Conservation (phyloP, 495 filamentous ascomycete genomes). For the Podospora appendiculata region DNA sequence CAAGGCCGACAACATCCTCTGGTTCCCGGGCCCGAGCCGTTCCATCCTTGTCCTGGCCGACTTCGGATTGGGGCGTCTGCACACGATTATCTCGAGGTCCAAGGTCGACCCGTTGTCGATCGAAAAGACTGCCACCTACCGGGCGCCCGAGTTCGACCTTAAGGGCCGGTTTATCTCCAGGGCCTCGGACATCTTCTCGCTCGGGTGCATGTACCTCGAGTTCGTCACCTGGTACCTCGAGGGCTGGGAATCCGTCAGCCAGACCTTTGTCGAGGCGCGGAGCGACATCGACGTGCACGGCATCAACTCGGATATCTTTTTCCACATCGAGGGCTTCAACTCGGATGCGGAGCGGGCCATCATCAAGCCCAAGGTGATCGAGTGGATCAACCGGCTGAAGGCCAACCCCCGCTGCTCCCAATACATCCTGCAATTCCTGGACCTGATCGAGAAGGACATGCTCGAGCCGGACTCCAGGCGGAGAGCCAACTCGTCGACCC, state of each 20-base stretch:
- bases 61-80: background rate
- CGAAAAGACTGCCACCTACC: conserved; percentile 2
- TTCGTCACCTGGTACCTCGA: conserved; percentile 3
- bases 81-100: background rate
- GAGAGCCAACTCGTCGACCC: background rate
- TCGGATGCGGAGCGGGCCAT: background rate
- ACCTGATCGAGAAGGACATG: background rate
- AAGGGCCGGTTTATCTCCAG: background rate
- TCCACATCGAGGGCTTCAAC: background rate
- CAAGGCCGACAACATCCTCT: conserved; percentile 1
- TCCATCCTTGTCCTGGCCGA: background rate
- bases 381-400: background rate
- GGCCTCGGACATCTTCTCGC: conserved; percentile 1
- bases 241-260: background rate
- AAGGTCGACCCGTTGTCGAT: background rate
- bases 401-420: background rate
- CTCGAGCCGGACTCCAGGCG: background rate
- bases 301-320: conserved; percentile 2
- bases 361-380: background rate
- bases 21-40: background rate
- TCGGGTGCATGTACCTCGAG: conserved; percentile 5
- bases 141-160: conserved; percentile 6
- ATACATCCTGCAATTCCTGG: background rate
- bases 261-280: background rate
- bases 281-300: background rate